These are phyloP conservation scores for Pascua guehoae DNA, from an alignment of 1,284 basidiomycete species.

Conservation along the genomic window DNA sequence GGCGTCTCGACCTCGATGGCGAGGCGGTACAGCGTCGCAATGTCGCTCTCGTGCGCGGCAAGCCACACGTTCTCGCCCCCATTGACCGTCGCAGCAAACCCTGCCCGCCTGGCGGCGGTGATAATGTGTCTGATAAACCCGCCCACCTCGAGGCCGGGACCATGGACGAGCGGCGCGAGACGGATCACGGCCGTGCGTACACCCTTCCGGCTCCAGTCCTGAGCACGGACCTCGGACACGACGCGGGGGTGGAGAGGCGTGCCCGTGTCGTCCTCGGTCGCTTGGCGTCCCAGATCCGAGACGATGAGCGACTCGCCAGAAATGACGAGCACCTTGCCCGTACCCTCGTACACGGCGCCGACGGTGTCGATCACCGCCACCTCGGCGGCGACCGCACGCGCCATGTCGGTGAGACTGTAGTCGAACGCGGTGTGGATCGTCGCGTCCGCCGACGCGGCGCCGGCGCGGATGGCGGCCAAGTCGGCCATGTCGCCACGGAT, in stretches of 20 bases:
- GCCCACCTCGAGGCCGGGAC: not conserved
- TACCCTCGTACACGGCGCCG: slow-evolving; percentile 12
- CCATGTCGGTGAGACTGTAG: slow-evolving; percentile 16
- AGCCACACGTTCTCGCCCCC: slow-evolving; percentile 19
- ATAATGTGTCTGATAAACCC: not conserved
- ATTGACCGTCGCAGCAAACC: slow-evolving; percentile 17
- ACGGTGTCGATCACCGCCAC: slow-evolving; percentile 20
- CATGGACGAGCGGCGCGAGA: slow-evolving; percentile 27
- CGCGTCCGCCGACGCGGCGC: slow-evolving; percentile 26
- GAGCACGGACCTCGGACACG: slow-evolving; percentile 6
- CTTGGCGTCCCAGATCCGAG: not conserved
- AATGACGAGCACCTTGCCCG: slow-evolving; percentile 22
- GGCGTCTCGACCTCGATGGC: slow-evolving; percentile 11
- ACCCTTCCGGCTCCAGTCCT: slow-evolving; percentile 7
- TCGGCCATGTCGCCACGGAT: slow-evolving; percentile 24
- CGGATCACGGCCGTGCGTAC: slow-evolving; percentile 18
- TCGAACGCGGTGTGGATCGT: slow-evolving; percentile 38
- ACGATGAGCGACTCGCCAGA: slow-evolving; percentile 11
- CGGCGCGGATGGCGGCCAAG: slow-evolving; percentile 21
- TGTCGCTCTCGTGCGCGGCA: slow-evolving; percentile 26
- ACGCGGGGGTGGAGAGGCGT: not conserved
- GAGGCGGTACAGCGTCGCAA: slow-evolving; percentile 23
- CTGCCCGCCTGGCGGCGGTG: slow-evolving; percentile 10
- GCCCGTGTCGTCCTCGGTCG: not conserved
- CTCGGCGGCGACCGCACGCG: slow-evolving; percentile 14